Evolutionary conservation across 176 grass and related monocot genomes (phyloP).

Genomic region (Avena atlantica): DNA sequence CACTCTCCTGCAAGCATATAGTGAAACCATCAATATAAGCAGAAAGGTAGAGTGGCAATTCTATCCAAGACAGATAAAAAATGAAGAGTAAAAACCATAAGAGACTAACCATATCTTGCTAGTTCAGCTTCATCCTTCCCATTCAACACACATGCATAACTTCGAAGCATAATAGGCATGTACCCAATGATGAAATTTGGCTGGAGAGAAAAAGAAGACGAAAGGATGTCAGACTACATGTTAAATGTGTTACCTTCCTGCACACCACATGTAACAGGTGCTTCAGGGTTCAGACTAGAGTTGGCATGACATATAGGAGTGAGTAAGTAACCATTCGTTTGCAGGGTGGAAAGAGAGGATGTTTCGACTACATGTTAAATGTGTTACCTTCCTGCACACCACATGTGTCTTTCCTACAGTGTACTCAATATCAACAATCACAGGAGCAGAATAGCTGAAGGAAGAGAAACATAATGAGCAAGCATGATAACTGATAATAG

Average conservation of each 20-base stretch:
- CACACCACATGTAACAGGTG: neutral
- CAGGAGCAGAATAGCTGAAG: slow-evolving; percentile 78
- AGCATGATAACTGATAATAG: slow-evolving; percentile 19
- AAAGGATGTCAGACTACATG: neutral
- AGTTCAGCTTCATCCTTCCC: slow-evolving; percentile 88
- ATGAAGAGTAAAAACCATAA: neutral
- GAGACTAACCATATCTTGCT: slow-evolving; percentile 65
- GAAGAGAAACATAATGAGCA: slow-evolving; percentile 35
- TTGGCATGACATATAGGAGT: neutral
- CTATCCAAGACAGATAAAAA: neutral
- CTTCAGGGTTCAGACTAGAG: neutral
- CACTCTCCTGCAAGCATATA: slow-evolving; percentile 71
- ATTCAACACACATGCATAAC: slow-evolving; percentile 63
- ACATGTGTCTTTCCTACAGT: slow-evolving; percentile 61
- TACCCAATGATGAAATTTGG: slow-evolving; percentile 59
- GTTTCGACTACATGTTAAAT: slow-evolving; percentile 24
- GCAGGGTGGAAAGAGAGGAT: neutral
- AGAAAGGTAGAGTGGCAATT: slow-evolving; percentile 23
- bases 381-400: slow-evolving; percentile 29
- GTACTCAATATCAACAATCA: slow-evolving; percentile 72
- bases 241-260: no score
- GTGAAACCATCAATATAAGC: slow-evolving; percentile 29
- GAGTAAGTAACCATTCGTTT: slow-evolving; percentile 10
- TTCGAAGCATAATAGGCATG: slow-evolving; percentile 94
- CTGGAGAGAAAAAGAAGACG: slow-evolving; percentile 32